Evolutionary conservation across 2,329 filamentous ascomycete species (phyloP), one percentile per base, ranked within the genome.

Genomic region (Beauveria pseudobassiana): DNA sequence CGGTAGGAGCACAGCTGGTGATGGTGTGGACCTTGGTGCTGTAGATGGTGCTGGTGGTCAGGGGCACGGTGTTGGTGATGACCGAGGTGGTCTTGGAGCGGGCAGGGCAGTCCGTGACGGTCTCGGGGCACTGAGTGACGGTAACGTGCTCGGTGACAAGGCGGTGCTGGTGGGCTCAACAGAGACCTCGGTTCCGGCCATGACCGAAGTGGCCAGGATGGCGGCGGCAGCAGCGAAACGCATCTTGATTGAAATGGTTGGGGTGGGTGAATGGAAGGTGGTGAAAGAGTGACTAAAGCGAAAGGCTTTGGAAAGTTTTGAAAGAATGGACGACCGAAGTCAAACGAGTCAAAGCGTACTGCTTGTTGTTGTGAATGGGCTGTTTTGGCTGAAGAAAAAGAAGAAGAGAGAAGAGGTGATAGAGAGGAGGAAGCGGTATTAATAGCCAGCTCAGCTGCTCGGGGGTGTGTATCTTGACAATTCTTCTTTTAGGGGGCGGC

Each of bases 311-410:
- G 66, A 61, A 38, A 62, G 61, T 68, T 63, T 65, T 71, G 70
- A 80, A 82, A 79, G 80, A 82, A 75, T 82, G 80, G 80, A 82
- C 80, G 80, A 82, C 80, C 80, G 78, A 80, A 76, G 79, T 82
- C 79, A 82, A 63, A 60, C 52, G 75, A 76, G 75, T 76, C 72
- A 74, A 74, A 70, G 70, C 72, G 65, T 68, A 66, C 65, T 70
- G 69, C 72, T 71, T 71, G 70, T 72, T 67, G 71, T 68, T 61
- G 50, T 52, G 67, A 69, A 65, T 70, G 73, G 75, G 76, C 75
- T 78, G 73, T 71, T 74, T 72, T 73, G 73, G 78, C 77, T 80
- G 76, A 68, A 65, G 74, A 75, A 65, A 69, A 65, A 66, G 67
- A 66, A 65, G 67, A 69, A 69, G 71, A 67, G 66, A 69, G 63